Conservation (phyloP, 2,329 filamentous ascomycete species). For the Penicillium occitanis region DNA sequence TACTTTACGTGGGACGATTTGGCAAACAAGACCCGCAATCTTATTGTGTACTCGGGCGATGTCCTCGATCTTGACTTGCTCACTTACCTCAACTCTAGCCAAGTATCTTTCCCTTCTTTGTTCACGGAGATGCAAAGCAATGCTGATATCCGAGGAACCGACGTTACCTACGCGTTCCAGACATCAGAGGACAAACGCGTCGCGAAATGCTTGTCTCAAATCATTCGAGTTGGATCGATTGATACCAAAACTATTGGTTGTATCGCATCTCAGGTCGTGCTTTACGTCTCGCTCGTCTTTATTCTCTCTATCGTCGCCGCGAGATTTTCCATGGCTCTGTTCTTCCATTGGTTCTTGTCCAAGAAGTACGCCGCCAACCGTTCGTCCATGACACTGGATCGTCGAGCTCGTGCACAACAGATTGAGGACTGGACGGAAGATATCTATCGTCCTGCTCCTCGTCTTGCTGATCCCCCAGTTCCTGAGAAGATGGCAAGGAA, state of each 20-base stretch:
- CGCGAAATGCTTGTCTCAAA: conserved; percentile 84
- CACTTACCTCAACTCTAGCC: conserved; percentile 80
- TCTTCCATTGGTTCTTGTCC: conserved; percentile 96
- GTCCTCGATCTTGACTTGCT: conserved; percentile 88
- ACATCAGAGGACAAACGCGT: conserved; percentile 73
- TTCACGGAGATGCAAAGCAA: conserved; percentile 79
- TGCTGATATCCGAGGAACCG: conserved; percentile 71
- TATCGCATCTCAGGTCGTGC: conserved; percentile 94
- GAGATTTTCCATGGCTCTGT: conserved; percentile 82
- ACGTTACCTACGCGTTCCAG: conserved; percentile 87
- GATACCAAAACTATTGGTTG: conserved; percentile 96
- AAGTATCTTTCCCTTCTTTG: conserved; percentile 71
- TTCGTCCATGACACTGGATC: conserved; percentile 77
- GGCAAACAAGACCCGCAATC: conserved; percentile 80
- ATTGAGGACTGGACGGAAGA: conserved; percentile 98
- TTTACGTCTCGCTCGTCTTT: conserved; percentile 88
- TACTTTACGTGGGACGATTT: conserved; percentile 97
- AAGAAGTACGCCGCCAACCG: conserved; percentile 80
- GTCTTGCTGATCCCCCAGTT: conserved; percentile 72
- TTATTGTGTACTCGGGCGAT: conserved; percentile 91
- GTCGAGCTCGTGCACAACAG: conserved; percentile 82
- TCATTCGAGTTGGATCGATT: conserved; percentile 92
- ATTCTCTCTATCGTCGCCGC: conserved; percentile 84
- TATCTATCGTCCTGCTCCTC: conserved; percentile 87
- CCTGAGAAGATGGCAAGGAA: conserved; percentile 70